These are phyloP conservation scores for Copromyces sp. DNA, from an alignment of 495 filamentous ascomycete species.

Conservation along the genomic window DNA sequence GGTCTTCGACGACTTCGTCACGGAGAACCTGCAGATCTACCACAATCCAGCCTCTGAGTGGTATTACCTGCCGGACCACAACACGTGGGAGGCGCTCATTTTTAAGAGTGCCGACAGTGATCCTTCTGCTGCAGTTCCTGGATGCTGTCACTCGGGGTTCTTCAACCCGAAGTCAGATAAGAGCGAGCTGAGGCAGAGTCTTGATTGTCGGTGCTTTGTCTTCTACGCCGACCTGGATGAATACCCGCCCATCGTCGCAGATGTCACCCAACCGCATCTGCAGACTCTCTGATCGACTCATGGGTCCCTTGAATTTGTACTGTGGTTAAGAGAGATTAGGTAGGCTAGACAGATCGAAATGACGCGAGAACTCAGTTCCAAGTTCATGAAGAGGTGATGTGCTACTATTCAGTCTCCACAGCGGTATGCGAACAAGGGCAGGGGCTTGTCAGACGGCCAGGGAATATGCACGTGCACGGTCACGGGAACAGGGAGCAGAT, in stretches of 20 bases:
- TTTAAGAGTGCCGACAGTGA: neutral
- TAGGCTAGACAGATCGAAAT: neutral
- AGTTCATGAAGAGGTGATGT: neutral
- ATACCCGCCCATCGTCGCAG: neutral
- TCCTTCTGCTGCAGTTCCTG: neutral
- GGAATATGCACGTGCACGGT: too few species aligned
- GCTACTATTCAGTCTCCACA: too few species aligned
- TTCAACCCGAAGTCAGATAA: neutral
- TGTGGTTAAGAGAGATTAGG: neutral
- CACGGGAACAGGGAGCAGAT: too few species aligned
- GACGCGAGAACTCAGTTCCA: too few species aligned
- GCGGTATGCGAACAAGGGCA: too few species aligned
- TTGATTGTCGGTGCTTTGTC: neutral
- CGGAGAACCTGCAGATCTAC: neutral
- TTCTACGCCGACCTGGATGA: neutral
- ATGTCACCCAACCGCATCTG: neutral
- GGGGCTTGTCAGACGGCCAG: too few species aligned
- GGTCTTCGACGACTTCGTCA: neutral
- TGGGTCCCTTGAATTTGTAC: too few species aligned
- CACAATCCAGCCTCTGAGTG: neutral
- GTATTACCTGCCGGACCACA: neutral
- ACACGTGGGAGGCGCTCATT: neutral
- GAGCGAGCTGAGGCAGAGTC: neutral
- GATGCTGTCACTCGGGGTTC: neutral
- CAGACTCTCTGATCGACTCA: neutral